These are phyloP conservation scores for Nymphaea colorata DNA, from an alignment of 164 flowering plant species.

Conservation along the genomic window DNA sequence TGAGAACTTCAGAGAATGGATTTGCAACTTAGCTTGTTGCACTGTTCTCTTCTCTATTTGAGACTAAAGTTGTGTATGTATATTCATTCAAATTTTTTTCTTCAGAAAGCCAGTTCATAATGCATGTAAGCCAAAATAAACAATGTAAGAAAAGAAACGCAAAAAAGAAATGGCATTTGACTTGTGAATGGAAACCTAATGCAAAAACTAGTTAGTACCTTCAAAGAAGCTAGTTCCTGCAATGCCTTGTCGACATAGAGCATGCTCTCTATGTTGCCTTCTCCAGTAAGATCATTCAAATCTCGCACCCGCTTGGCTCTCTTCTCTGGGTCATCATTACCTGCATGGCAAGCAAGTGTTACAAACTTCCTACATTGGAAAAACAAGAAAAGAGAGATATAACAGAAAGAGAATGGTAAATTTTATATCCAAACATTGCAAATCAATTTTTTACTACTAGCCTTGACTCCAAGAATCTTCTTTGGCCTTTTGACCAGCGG, in stretches of 20 bases:
- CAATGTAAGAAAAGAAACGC: neutral
- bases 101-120: no score
- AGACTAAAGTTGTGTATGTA: no score
- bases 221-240: constrained; percentile 79
- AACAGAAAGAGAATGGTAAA: neutral
- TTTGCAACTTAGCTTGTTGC: no score
- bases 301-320: constrained; percentile 46
- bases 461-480: constrained; percentile 58
- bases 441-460: constrained; percentile 9
- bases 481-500: constrained; percentile 93
- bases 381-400: neutral
- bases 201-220: constrained; percentile 30
- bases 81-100: no score
- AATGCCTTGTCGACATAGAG: constrained; percentile 96
- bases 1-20: no score
- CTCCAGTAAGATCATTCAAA: constrained; percentile 69
- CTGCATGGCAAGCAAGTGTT: constrained; percentile 12
- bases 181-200: no score
- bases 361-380: no score
- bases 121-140: neutral
- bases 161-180: no score
- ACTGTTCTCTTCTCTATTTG: no score
- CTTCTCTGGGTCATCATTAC: constrained; percentile 38
- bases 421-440: no score
- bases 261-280: constrained; percentile 91